phyloP scores from a whole-genome alignment of 371 early-diverging fungal species.

The Sporodiniella umbellata region DNA sequence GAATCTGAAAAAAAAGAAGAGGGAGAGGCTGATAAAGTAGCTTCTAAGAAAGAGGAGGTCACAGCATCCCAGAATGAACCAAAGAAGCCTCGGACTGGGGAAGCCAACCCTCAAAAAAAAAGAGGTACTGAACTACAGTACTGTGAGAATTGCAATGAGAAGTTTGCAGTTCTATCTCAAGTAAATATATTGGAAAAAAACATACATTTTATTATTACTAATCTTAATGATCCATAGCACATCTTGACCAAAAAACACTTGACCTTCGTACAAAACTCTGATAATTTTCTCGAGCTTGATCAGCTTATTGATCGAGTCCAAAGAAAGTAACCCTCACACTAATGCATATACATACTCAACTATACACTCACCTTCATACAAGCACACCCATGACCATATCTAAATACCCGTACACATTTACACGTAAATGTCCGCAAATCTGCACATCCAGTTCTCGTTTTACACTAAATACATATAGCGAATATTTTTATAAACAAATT shows the following conservation, averaged over 20 bases:
- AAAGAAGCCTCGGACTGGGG: background rate
- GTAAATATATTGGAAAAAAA: slow-evolving; percentile 11
- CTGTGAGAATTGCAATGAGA: slow-evolving; percentile 40
- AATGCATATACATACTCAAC: no score
- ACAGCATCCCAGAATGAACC: slow-evolving; percentile 1
- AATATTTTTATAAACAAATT: no score
- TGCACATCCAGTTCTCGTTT: no score
- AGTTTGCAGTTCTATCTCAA: slow-evolving; percentile 23
- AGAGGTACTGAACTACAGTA: slow-evolving; percentile 19
- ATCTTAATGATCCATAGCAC: slow-evolving; percentile 28
- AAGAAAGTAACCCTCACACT: background rate
- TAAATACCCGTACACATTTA: no score
- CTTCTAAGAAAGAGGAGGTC: slow-evolving; percentile 7
- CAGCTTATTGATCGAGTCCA: slow-evolving; percentile 15
- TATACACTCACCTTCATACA: no score
- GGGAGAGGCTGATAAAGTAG: no score
- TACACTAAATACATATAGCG: no score
- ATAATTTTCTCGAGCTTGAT: slow-evolving; percentile 39
- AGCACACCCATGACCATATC: no score
- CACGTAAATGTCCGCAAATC: no score
- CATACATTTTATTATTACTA: background rate
- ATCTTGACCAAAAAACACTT: slow-evolving; percentile 28
- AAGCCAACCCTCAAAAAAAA: slow-evolving; percentile 1
- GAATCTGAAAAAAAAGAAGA: no score
- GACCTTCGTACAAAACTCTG: slow-evolving; percentile 26